Percentiles rank a stretch among this genome's conserved stretches.
Conservation (phyloP, 306 rosid genomes). For the Medicago arabica region DNA sequence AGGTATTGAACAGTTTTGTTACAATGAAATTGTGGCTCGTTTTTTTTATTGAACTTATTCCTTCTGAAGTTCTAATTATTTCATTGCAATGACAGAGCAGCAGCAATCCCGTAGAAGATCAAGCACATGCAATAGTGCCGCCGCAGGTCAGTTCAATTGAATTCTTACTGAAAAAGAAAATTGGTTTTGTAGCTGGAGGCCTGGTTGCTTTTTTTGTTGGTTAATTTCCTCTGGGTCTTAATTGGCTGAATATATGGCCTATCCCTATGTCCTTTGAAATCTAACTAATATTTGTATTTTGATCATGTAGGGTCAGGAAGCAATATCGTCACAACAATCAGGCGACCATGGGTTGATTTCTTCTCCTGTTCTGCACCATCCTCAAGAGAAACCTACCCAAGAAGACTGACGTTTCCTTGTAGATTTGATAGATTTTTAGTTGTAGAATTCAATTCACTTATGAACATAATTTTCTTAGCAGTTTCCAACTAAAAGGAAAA, state of each 20-base stretch:
- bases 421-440: constrained; percentile 9
- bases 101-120: constrained; percentile 39
- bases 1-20: constrained; percentile 39
- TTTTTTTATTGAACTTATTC: constrained; percentile 14
- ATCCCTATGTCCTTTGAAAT: neutral
- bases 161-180: neutral
- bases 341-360: constrained; percentile 36
- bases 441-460: constrained; percentile 27
- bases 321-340: constrained; percentile 31
- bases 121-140: constrained; percentile 26
- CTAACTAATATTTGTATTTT: constrained; percentile 9
- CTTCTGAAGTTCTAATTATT: constrained; percentile 9
- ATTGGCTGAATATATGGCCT: constrained; percentile 11
- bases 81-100: constrained; percentile 41
- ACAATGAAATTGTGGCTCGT: constrained; percentile 16
- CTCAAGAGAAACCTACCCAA: constrained; percentile 45
- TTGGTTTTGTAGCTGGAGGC: constrained; percentile 3
- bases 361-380: constrained; percentile 39
- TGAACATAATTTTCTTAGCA: constrained; percentile 10
- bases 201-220: constrained; percentile 11
- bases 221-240: constrained; percentile 2
- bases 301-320: constrained; percentile 52
- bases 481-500: constrained; percentile 8
- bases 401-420: constrained; percentile 39
- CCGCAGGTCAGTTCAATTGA: constrained; percentile 41